A percentile compares a stretch with the other conserved stretches of the same genome.
Conservation (phyloP, 2,329 filamentous ascomycete genomes). For the Blastomyces emzantsi region DNA sequence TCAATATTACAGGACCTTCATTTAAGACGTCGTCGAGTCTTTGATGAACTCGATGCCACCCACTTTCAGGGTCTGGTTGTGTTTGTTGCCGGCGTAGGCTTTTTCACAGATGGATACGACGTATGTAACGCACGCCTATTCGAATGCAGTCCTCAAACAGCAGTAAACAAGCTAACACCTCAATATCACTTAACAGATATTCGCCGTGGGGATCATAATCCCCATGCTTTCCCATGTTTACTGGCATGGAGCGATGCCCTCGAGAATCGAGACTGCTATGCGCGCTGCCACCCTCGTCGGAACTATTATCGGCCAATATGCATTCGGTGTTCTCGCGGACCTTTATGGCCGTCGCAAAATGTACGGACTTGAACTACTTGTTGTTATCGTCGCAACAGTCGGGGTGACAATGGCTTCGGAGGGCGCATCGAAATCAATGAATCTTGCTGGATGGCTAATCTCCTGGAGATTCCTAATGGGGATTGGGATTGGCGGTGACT, state of each 20-base stretch:
- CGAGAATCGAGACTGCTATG: constrained; percentile 65
- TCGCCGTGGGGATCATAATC: constrained; percentile 63
- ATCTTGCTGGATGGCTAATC: constrained; percentile 50
- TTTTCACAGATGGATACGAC: constrained; percentile 45
- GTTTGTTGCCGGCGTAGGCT: constrained; percentile 11
- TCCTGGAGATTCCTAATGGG: constrained; percentile 80
- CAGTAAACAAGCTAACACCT: not conserved
- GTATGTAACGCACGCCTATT: not conserved
- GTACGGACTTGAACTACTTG: constrained; percentile 72
- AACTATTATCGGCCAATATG: constrained; percentile 72
- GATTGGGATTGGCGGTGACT: constrained; percentile 71
- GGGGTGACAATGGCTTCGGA: constrained; percentile 58
- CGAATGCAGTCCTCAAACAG: not conserved
- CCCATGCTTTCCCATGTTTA: constrained; percentile 73
- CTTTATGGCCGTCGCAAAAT: constrained; percentile 69
- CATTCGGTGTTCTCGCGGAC: constrained; percentile 72
- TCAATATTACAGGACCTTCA: constrained; percentile 12
- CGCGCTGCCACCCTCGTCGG: constrained; percentile 78
- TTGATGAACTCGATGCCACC: constrained; percentile 17
- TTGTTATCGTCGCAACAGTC: constrained; percentile 71
- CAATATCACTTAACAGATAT: constrained; percentile 43
- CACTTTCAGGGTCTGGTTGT: constrained; percentile 14
- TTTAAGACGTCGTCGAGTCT: constrained; percentile 14
- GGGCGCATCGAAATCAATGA: constrained; percentile 48
- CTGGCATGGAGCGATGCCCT: constrained; percentile 57